Evolutionary conservation across 768 basidiomycete genomes (phyloP).

Genomic region (Termitomyces sp.): DNA sequence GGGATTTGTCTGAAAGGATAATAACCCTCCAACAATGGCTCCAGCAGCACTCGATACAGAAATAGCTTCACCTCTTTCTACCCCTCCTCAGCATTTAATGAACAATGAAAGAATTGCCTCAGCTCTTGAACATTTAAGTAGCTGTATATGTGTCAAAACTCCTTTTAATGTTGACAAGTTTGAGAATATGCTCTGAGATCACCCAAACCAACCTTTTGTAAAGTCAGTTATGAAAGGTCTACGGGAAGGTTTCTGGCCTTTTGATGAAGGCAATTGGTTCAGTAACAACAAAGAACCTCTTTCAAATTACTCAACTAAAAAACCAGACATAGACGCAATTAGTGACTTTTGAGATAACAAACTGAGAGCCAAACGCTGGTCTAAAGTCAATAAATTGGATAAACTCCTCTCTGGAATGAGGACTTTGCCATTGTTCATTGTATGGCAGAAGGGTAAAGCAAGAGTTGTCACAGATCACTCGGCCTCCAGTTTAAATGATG

Average conservation of each 20-base stretch:
- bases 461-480: slow-evolving; percentile 20
- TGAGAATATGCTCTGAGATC: too few species aligned
- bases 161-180: too few species aligned
- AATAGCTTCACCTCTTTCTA: neutral
- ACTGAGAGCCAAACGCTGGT: slow-evolving; percentile 12
- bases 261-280: slow-evolving; percentile 16
- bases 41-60: neutral
- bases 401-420: slow-evolving; percentile 20
- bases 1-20: neutral
- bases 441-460: slow-evolving; percentile 21
- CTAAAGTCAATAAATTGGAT: neutral
- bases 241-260: slow-evolving; percentile 22
- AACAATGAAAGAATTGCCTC: too few species aligned
- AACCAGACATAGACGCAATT: neutral
- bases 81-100: neutral
- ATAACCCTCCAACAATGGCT: too few species aligned
- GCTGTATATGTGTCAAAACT: too few species aligned
- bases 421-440: slow-evolving; percentile 20
- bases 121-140: too few species aligned
- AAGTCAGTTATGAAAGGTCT: slow-evolving; percentile 18
- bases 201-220: slow-evolving; percentile 26
- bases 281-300: neutral
- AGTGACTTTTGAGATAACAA: slow-evolving; percentile 9
- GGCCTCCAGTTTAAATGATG: too few species aligned
- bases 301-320: slow-evolving; percentile 8